Base-by-base conservation (phyloP, 768 basidiomycete species). In the Rhodotorula paludigena region DNA sequence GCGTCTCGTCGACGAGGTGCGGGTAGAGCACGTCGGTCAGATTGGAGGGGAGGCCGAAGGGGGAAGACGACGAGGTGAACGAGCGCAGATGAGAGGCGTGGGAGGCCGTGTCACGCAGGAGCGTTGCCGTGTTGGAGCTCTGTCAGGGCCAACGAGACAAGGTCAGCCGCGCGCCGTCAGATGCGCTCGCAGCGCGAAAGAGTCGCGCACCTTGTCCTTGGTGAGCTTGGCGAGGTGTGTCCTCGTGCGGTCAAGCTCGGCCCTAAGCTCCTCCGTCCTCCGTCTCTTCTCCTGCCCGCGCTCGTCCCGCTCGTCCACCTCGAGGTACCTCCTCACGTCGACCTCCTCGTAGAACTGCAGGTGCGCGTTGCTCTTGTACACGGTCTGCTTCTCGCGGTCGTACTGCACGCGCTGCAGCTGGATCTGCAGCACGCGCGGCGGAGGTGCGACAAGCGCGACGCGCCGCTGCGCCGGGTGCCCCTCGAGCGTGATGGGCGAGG, bases 361-460 rank as follows among this genome's bases (percentile, higher is more conserved):
- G 77, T 92, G 94, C 7, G 91, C 92, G 76, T 99, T 94, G 10
- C 90, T 92, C 78, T 99, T 99, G 82, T 89, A 92, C 23, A 92
- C 87, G 71, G 92, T 89, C 62, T 90, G 82, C 1, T 89, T 91
- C 72, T 90, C 88, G 15, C 91, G 85, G 76, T 98, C 91, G 80
- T 92, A 98, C 82, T 94, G 92, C 8, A 92, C 92, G 64, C 92
- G 82, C 84, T 97, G 92, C 15, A 99, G 83, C 77, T 99, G 96
- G 51, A 99, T 89, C 76, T 99, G 96, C 44, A 99, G 80, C 56
- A 98, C 78, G 5, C 91, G 90, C 1, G 96, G 96, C 23, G 92
- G 81, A 3, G n/a, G 55, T 42, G 93, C 87, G 8, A 94, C 85
- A 33, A 93, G 80, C 11, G 86, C 84, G 25, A 93, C 85, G 73